Percentiles rank a stretch among this genome's conserved stretches.
Conservation (phyloP, 495 filamentous ascomycete genomes). For the Penicillium flavigenum region DNA sequence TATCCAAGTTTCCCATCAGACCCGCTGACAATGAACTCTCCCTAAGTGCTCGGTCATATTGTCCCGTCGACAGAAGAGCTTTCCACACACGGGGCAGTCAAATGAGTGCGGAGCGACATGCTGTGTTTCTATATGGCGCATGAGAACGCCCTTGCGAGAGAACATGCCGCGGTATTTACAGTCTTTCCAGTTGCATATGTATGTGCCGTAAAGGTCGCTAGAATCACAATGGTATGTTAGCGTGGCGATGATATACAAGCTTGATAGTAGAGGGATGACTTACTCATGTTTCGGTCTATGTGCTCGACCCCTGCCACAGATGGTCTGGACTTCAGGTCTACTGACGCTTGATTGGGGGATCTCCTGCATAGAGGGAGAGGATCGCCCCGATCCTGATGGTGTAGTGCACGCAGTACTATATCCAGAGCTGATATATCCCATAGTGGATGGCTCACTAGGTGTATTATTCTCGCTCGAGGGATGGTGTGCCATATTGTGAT, state of each 20-base stretch:
- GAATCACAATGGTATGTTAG: not conserved
- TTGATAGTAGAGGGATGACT: not conserved
- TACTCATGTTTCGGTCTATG: not conserved
- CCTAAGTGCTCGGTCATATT: not conserved
- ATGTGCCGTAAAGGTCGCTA: not conserved
- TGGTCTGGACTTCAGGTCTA: not conserved
- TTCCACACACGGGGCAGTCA: not conserved
- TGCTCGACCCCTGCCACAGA: not conserved
- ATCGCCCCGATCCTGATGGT: not conserved
- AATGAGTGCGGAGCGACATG: conserved; percentile 16
- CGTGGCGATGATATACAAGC: not conserved
- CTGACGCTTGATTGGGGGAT: not conserved
- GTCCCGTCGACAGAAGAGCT: not conserved
- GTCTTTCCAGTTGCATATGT: conserved; percentile 7
- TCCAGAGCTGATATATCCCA: not conserved
- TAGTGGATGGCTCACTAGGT: not conserved
- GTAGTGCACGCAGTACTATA: not conserved
- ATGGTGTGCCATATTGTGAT: not conserved
- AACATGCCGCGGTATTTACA: conserved; percentile 10
- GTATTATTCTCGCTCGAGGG: not conserved
- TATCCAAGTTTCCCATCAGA: not conserved
- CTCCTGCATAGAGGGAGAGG: not conserved
- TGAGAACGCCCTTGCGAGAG: conserved; percentile 9
- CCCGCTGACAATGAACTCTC: conserved; percentile 1
- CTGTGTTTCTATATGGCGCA: conserved; percentile 19